These are phyloP conservation scores for Suillus paluster DNA, from an alignment of 768 basidiomycete genomes.

Conservation along the genomic window DNA sequence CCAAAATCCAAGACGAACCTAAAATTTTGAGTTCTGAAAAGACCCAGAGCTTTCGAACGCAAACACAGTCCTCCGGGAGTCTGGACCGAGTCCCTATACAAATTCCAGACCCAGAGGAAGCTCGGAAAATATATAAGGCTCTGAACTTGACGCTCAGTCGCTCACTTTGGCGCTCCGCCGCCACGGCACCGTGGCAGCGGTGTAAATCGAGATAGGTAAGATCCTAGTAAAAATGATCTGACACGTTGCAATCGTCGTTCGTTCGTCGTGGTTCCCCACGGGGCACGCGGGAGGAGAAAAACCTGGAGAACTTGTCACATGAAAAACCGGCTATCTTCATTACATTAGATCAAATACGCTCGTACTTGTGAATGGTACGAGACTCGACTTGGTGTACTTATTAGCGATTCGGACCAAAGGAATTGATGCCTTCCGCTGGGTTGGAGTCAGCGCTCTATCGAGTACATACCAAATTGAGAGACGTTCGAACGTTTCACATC, in stretches of 20 bases:
- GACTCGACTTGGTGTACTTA: background rate
- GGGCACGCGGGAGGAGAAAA: background rate
- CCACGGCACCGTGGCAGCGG: background rate
- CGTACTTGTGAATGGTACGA: too few relatives aligned
- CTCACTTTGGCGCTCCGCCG: too few relatives aligned
- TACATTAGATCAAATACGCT: too few relatives aligned
- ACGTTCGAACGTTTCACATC: too few relatives aligned
- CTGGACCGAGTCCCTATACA: background rate
- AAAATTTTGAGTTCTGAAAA: background rate
- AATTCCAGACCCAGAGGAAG: background rate
- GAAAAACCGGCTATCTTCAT: too few relatives aligned
- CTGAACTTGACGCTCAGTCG: background rate
- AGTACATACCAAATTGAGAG: too few relatives aligned
- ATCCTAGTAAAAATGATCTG: background rate
- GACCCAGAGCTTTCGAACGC: background rate
- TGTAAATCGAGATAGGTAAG: background rate
- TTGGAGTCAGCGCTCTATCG: too few relatives aligned
- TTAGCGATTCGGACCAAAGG: background rate
- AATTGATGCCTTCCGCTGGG: too few relatives aligned
- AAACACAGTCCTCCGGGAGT: background rate
- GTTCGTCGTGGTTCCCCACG: constrained; percentile 1
- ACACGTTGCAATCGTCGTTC: too few relatives aligned
- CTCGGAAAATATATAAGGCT: background rate
- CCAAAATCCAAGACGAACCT: background rate
- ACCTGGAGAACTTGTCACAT: too few relatives aligned